Percentiles rank a stretch among this genome's conserved stretches.
These are phyloP conservation scores for Amaranthus cruentus DNA, from an alignment of 148 eudicot species.

Conservation along the genomic window DNA sequence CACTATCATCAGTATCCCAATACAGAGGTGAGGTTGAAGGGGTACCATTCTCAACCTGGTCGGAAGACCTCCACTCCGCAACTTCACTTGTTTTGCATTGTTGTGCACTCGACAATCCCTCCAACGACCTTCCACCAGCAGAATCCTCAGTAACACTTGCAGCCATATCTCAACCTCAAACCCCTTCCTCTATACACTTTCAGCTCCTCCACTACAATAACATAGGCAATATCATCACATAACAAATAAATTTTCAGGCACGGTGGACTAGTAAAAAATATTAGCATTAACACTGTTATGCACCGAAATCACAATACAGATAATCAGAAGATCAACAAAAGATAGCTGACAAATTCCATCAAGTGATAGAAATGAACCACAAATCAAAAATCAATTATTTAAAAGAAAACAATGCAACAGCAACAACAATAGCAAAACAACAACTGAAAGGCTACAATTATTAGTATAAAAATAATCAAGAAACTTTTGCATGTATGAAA, in stretches of 20 bases:
- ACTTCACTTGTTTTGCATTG: slow-evolving; percentile 68
- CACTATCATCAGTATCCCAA: slow-evolving; percentile 84
- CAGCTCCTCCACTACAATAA: slow-evolving; percentile 33
- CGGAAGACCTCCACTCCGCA: slow-evolving; percentile 83
- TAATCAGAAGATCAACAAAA: not conserved
- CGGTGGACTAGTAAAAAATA: not conserved
- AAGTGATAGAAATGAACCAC: not conserved
- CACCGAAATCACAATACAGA: not conserved
- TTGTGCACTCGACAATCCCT: slow-evolving; percentile 52
- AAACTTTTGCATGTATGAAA: not conserved
- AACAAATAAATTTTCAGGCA: not conserved
- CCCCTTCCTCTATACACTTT: slow-evolving; percentile 29
- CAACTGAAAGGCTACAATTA: not conserved
- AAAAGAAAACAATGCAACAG: not conserved
- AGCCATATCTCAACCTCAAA: slow-evolving; percentile 54
- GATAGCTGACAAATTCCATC: not conserved
- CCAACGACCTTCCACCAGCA: slow-evolving; percentile 51
- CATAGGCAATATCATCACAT: not conserved
- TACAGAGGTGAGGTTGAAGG: slow-evolving; percentile 92
- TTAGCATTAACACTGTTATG: not conserved
- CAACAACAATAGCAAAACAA: not conserved
- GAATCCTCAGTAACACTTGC: slow-evolving; percentile 59
- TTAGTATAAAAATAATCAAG: not conserved
- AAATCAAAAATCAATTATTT: not conserved
- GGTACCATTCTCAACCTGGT: slow-evolving; percentile 73